Evolutionary conservation across 805 yeast species (phyloP), one percentile per base, ranked within the genome.

Genomic region (Lachancea dasiensis): DNA sequence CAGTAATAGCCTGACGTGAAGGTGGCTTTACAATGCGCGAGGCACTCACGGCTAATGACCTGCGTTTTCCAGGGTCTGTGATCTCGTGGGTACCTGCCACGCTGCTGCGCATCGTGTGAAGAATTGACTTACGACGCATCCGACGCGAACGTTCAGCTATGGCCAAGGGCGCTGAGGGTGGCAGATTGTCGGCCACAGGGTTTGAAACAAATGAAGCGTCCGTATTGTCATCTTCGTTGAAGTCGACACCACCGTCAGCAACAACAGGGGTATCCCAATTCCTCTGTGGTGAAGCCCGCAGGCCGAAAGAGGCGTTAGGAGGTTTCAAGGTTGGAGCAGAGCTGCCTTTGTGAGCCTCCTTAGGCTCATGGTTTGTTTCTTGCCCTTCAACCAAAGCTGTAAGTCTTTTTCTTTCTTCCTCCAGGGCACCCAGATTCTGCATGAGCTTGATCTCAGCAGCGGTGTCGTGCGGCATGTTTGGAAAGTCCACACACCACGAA

Each of bases 401-500:
- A 16, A 38, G 29, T 18, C 17, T 30, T 13, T 40, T 31, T 29
- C 47, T 53, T 30, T 58, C 59, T 7, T 31, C 23, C 21, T 40
- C 41, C n/a, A 59, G 30, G 6, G 36, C 23, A 9, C 48, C 46
- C 29, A 59, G 22, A 13, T 42, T 34, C 16, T 50, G 48, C 16
- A 51, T 35, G 8, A 44, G 34, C n/a, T 41, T 40, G 27, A 56
- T 24, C 31, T 59, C 60, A 11, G 45, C 49, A n/a, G 46, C 48
- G 2, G 53, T 44, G 38, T 56, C 54, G 26, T 43, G 49, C 9
- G 62, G 52, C 17, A 54, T 43, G 20, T 50, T 49, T 15, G 65
- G 62, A 49, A 84, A 84, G 51, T 83, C 87, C 19, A 82, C 82
- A 60, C 95, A 84, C 81, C 92, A 86, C 44, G 94, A 89, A 51